phyloP scores from a whole-genome alignment of 2,329 filamentous ascomycete species.

The Periconia sp. region DNA sequence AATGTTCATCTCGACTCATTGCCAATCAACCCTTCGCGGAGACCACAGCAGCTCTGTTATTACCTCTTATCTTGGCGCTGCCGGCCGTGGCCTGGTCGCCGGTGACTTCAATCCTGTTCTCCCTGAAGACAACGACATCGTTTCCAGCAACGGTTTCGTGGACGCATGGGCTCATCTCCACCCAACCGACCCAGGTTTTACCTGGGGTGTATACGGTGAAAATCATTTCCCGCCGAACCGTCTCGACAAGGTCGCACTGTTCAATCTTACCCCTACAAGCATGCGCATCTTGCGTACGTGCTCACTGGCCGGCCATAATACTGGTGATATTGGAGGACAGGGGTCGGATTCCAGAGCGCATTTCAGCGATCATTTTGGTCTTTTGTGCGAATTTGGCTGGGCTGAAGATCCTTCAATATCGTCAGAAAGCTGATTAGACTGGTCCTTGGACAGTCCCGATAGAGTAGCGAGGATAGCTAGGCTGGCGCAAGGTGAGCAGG shows the following conservation, averaged over 20 bases:
- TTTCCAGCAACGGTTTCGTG: conserved; percentile 9
- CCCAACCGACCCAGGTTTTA: conserved; percentile 6
- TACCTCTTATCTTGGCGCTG: conserved; percentile 5
- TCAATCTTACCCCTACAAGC: background rate
- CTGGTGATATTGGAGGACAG: background rate
- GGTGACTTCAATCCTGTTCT: conserved; percentile 16
- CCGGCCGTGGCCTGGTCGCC: conserved; percentile 8
- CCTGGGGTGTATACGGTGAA: conserved; percentile 10
- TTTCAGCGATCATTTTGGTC: conserved; percentile 8
- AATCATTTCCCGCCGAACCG: conserved; percentile 6
- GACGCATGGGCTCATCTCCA: conserved; percentile 9
- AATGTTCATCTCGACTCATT: conserved; percentile 15
- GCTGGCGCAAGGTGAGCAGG: no score
- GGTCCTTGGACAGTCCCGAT: no score
- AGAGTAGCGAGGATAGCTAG: no score
- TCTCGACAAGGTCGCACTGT: conserved; percentile 6
- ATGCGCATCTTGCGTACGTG: conserved; percentile 6
- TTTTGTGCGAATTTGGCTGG: conserved; percentile 3
- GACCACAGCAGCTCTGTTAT: conserved; percentile 11
- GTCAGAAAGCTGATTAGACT: no score
- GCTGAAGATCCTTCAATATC: conserved; percentile 1
- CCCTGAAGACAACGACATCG: conserved; percentile 7
- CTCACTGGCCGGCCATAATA: background rate
- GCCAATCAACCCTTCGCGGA: conserved; percentile 8
- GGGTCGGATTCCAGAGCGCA: conserved; percentile 1